phyloP scores from a whole-genome alignment of 2,329 filamentous ascomycete species.

The Exophiala mesophila region DNA sequence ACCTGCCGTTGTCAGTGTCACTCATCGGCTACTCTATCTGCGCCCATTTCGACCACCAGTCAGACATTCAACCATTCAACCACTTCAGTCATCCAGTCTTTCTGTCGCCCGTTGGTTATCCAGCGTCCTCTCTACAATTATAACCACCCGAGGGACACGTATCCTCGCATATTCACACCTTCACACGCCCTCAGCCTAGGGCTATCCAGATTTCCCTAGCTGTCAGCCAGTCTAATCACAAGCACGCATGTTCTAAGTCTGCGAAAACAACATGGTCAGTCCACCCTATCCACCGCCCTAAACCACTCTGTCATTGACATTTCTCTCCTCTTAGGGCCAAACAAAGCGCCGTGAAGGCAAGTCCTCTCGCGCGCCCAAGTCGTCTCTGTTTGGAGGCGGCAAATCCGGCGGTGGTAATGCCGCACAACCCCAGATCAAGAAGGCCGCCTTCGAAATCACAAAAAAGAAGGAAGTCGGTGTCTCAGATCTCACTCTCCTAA shows the following conservation, averaged over 20 bases:
- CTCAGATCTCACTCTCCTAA: conserved; percentile 92
- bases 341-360: conserved; percentile 29
- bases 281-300: not conserved
- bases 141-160: too few species aligned
- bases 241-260: not conserved
- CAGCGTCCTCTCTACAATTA: too few species aligned
- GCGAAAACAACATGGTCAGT: not conserved
- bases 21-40: too few species aligned
- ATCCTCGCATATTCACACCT: too few species aligned
- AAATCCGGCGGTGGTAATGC: conserved; percentile 33
- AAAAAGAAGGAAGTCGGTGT: conserved; percentile 99
- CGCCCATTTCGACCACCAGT: too few species aligned
- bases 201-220: too few species aligned
- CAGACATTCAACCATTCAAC: too few species aligned
- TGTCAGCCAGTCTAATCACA: too few species aligned
- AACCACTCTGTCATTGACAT: not conserved
- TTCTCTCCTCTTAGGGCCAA: conserved; percentile 22
- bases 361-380: conserved; percentile 24
- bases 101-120: too few species aligned
- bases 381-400: conserved; percentile 27
- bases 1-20: too few species aligned
- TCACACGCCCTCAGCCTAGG: too few species aligned
- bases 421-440: conserved; percentile 70
- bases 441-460: conserved; percentile 88
- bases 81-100: too few species aligned